Conservation (phyloP, 495 filamentous ascomycete species). For the Neurospora sp. region DNA sequence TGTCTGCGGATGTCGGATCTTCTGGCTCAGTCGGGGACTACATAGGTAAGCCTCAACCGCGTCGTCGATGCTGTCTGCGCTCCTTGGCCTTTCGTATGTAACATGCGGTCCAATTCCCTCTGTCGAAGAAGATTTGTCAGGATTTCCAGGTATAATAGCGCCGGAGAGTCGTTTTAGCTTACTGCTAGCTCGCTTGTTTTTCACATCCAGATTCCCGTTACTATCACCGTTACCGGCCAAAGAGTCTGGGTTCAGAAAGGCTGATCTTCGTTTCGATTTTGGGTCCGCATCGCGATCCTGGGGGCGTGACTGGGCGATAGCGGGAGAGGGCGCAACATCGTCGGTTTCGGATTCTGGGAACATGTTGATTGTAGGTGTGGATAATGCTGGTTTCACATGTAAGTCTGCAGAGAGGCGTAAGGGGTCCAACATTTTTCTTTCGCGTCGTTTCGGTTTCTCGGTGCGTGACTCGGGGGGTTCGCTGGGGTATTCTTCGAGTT, state of each 20-base stretch:
- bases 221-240: conserved; percentile 29
- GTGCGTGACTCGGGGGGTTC: conserved; percentile 5
- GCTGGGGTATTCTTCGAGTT: conserved; percentile 20
- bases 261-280: conserved; percentile 28
- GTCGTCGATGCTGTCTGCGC: conserved; percentile 78
- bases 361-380: conserved; percentile 15
- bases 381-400: conserved; percentile 6
- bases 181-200: conserved; percentile 36
- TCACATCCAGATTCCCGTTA: conserved; percentile 25
- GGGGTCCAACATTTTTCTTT: conserved; percentile 10
- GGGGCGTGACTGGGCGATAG: conserved; percentile 48
- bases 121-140: conserved; percentile 19
- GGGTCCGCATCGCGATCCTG: conserved; percentile 32
- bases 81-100: conserved; percentile 54
- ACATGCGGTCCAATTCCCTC: conserved; percentile 23
- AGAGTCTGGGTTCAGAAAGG: conserved; percentile 32
- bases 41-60: conserved; percentile 79
- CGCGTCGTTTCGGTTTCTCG: conserved; percentile 13
- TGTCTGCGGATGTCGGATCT: conserved; percentile 71
- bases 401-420: conserved; percentile 17
- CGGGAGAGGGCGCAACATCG: conserved; percentile 61
- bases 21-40: conserved; percentile 76
- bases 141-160: conserved; percentile 27
- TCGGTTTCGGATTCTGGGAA: conserved; percentile 28
- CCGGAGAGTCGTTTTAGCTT: conserved; percentile 38